Evolutionary conservation across 108 stramenopile genomes (phyloP).

Genomic region (Schizochytrium sp.): DNA sequence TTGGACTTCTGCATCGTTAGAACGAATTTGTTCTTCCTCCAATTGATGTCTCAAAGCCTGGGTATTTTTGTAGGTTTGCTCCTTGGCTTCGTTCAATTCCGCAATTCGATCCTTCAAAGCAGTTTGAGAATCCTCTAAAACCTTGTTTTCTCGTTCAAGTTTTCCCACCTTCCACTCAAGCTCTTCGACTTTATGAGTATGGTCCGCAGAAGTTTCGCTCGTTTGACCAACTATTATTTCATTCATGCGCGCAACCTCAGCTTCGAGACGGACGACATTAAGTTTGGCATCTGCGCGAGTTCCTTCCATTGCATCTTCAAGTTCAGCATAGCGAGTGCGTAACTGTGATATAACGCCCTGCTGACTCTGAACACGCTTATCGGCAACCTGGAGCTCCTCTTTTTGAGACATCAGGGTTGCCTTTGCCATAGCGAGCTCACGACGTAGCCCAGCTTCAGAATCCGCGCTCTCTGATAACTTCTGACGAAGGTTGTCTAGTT

Average conservation of each 20-base stretch:
- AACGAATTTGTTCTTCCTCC: background rate
- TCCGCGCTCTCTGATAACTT: background rate
- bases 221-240: background rate
- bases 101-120: no score
- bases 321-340: background rate
- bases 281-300: background rate
- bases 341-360: background rate
- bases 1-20: background rate
- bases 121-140: no score
- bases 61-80: no score
- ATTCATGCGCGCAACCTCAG: background rate
- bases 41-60: no score
- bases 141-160: no score
- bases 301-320: constrained; percentile 7
- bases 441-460: background rate
- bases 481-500: background rate
- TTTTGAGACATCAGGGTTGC: background rate
- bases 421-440: constrained; percentile 9
- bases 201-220: no score
- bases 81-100: no score
- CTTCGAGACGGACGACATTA: background rate
- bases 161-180: background rate
- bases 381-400: background rate
- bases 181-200: background rate
- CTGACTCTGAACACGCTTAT: background rate